Evolutionary conservation across 345 rosid species (phyloP), one percentile per base, ranked within the genome.

Genomic region (Cochlearia excelsa): DNA sequence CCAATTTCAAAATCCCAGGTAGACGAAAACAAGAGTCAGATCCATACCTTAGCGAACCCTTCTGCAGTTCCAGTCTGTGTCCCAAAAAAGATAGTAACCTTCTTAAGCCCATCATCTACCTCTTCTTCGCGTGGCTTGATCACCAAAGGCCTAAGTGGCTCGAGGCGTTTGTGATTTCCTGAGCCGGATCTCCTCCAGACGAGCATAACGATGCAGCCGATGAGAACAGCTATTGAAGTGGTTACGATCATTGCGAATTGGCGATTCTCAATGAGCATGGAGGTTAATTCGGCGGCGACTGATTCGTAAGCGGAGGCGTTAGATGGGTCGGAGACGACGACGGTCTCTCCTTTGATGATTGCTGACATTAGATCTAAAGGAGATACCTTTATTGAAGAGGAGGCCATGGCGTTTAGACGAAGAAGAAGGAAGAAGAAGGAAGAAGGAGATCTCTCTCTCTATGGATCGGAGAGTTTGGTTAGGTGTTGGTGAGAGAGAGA

Each of bases 41-140:
- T 37, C 9, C 43, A 1, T 0, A 90, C 97, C 94, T 93, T 89
- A 5, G 99, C 97, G 45, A 93, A 93, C 44, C 99, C 95, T 76
- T 89, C 99, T 1, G 99, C 97, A 2, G 99, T 93, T 0, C 97
- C 99, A 1, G 97, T 93, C 60, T 89, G 99, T 0, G 97, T 93
- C 6, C 97, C 99, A 67, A 83, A 93, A 62, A 93, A 87, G 75
- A 93, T 67, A 4, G 94, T 82, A 33, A 89, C 83, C 62, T 79
- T 93, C 59, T 80, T 77, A 59, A 80, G 77, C 7, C 97, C 97
- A 46, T 87, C 96, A 33, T 84, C 96, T 27, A 62, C 79, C 53
- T 87, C 96, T 0, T 67, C 71, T 26, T 90, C 97, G 1, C 59
- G 72, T 61, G 78, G 81, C 59, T 81, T 79, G 41, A 78, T 67